Percentiles rank a stretch among this genome's conserved stretches.
phyloP scores from a whole-genome alignment of 75 land plant species.

The Pinus tabuliformis region DNA sequence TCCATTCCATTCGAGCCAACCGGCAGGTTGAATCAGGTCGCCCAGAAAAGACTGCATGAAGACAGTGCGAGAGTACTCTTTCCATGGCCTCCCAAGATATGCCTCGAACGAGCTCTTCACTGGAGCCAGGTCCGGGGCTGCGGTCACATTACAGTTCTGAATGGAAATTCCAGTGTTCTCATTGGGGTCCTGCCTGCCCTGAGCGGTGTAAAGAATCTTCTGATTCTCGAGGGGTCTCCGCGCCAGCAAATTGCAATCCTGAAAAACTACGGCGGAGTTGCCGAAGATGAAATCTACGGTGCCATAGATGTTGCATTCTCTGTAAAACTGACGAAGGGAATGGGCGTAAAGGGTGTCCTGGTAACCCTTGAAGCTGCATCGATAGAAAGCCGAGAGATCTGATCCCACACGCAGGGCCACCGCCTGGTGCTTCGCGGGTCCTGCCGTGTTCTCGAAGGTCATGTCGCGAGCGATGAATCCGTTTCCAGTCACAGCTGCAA shows the following conservation, averaged over 20 bases:
- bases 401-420: conserved; percentile 34
- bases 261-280: conserved; percentile 34
- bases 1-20: too few species aligned
- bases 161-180: conserved; percentile 19
- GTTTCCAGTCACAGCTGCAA: conserved; percentile 10
- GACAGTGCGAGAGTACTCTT: too few species aligned
- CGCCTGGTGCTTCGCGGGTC: conserved; percentile 38
- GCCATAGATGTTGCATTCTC: conserved; percentile 35
- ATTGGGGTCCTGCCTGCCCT: conserved; percentile 19
- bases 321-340: conserved; percentile 21
- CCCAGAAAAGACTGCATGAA: too few species aligned
- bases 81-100: too few species aligned
- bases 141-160: conserved; percentile 13
- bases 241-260: conserved; percentile 26
- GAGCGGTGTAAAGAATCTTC: conserved; percentile 34
- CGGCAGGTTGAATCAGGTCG: too few species aligned
- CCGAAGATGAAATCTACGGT: conserved; percentile 61
- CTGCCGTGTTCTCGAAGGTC: conserved; percentile 23
- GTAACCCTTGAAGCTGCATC: conserved; percentile 26
- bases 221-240: conserved; percentile 8
- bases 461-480: conserved; percentile 19
- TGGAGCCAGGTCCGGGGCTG: neutral
- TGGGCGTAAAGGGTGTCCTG: conserved; percentile 20
- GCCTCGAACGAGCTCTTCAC: neutral
- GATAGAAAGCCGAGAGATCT: conserved; percentile 24